These are phyloP conservation scores for Mortierella alpina DNA, from an alignment of 192 early-diverging fungal genomes.

Conservation along the genomic window DNA sequence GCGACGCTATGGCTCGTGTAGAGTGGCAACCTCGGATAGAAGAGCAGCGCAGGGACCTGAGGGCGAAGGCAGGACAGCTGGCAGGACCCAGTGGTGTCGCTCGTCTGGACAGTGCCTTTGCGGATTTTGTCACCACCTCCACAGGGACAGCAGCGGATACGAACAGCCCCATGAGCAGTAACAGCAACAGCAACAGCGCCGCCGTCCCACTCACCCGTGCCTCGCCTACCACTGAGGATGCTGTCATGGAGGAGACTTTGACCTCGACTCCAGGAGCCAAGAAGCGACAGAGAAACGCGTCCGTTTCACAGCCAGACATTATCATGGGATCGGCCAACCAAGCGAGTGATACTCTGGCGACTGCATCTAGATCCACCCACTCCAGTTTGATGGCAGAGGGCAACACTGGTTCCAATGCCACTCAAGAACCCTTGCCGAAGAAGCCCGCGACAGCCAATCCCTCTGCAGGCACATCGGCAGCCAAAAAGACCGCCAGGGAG, in stretches of 20 bases:
- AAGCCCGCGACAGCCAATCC: slow-evolving; percentile 4
- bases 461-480: not conserved
- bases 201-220: not conserved
- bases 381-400: not conserved
- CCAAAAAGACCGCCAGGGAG: not conserved
- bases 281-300: slow-evolving; percentile 19
- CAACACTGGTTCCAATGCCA: not conserved
- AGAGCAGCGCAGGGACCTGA: slow-evolving; percentile 64
- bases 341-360: too few species aligned
- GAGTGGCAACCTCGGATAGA: slow-evolving; percentile 73
- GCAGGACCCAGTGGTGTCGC: slow-evolving; percentile 32
- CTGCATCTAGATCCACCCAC: too few species aligned
- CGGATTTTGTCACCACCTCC: slow-evolving; percentile 15
- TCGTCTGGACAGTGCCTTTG: slow-evolving; percentile 22
- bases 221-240: not conserved
- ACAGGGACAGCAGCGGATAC: not conserved
- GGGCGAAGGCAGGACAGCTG: slow-evolving; percentile 34
- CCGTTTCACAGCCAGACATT: not conserved
- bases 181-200: too few species aligned
- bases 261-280: not conserved
- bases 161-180: not conserved
- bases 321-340: not conserved
- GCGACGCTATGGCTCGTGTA: slow-evolving; percentile 57
- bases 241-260: not conserved
- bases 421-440: slow-evolving; percentile 8